phyloP scores from a whole-genome alignment of 2,329 filamentous ascomycete species.

The Myriosclerotinia duriaeana region DNA sequence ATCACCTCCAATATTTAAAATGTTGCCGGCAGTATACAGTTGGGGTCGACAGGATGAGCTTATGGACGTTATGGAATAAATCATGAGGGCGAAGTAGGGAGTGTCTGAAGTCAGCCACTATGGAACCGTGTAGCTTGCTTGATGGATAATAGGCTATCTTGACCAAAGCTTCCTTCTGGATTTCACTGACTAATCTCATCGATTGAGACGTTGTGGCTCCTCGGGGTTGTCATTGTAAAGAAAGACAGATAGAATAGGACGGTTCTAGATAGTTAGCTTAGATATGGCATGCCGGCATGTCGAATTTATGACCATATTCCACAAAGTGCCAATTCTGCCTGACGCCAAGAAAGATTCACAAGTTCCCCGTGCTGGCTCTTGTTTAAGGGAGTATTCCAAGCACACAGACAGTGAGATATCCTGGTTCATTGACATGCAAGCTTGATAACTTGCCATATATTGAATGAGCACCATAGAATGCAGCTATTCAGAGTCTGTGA shows the following conservation, averaged over 20 bases:
- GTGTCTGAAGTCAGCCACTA: not conserved
- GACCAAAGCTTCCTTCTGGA: not conserved
- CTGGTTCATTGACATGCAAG: not conserved
- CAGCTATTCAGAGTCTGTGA: constrained; percentile 4
- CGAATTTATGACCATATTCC: not conserved
- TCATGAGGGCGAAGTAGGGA: not conserved
- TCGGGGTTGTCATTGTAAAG: not conserved
- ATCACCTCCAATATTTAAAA: constrained; percentile 6
- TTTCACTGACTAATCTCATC: not conserved
- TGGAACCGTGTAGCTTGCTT: not conserved
- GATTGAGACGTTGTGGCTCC: not conserved
- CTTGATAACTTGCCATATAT: not conserved
- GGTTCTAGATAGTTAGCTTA: not conserved
- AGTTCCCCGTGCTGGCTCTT: not conserved
- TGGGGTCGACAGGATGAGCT: constrained; percentile 1
- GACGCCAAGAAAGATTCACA: no score
- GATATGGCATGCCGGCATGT: not conserved
- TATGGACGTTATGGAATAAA: not conserved
- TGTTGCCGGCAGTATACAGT: not conserved
- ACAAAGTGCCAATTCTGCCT: not conserved
- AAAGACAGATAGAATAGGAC: not conserved
- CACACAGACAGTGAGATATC: not conserved
- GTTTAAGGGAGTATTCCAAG: not conserved
- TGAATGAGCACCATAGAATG: not conserved
- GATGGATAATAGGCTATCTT: not conserved